Evolutionary conservation across 78 protist species (phyloP), one percentile per base, ranked within the genome.

Genomic region (Protostelium mycophagum): DNA sequence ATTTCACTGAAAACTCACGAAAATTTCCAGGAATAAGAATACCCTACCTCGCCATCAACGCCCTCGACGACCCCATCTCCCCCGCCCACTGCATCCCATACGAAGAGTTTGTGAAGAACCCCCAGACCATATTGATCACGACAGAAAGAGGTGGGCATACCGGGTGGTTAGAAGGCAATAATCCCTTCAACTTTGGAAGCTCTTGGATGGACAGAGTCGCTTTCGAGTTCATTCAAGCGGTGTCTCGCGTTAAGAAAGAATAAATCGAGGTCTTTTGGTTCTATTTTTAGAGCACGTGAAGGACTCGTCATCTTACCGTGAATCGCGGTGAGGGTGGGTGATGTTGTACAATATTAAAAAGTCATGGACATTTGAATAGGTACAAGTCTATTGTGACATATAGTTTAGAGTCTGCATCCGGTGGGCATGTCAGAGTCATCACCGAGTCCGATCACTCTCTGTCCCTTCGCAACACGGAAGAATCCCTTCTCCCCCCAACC

Each of bases 21-120:
- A 51, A 5, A 16, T 16, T 25, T 51, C 73, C 73, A 51, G 73
- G 16, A 5, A 51, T 51, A 5, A 5, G 73, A 25, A 16, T 51
- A 5, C 73, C 73, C 16, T 51, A 51, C 73, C 16, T 51, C 31
- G 73, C 73, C 16, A 51, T 51, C 73, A 51, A 51, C 16, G 73
- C 73, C 73, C 73, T 51, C 73, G 73, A 51, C 16, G 73, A 51
- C 73, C 73, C 73, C 73, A 51, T 51, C 73, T 51, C 73, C 73
- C 73, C 73, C 16, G 73, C 73, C 73, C 5, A 25, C 73, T 51
- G 73, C 73, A 51, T 51, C 31, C 73, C 73, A 25, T 51, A 51
- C 73, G 16, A 51, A 51, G 73, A 51, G 73, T 25, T 51, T 16
- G 73, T 25, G 73, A 16, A 16, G 16, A 51, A 51, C 73, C 31